phyloP scores from a whole-genome alignment of 371 early-diverging fungal genomes.

The Rhizomucor pusillus region DNA sequence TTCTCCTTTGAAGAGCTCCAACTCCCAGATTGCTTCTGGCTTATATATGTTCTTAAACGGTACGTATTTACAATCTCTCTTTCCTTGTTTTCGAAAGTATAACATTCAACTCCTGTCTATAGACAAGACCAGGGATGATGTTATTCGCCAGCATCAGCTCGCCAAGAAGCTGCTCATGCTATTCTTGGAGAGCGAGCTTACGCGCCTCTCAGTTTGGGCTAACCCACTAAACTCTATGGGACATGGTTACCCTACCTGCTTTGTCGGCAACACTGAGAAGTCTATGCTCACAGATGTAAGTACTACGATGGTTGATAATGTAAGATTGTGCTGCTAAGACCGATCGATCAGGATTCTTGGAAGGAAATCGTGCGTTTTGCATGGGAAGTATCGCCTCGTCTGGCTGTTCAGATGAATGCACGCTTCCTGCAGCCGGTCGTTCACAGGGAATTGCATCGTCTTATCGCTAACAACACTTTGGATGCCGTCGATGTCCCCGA shows the following conservation, averaged over 20 bases:
- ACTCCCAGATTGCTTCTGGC: slow-evolving; percentile 36
- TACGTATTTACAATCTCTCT: slow-evolving; percentile 15
- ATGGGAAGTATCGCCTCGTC: slow-evolving; percentile 75
- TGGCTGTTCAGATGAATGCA: slow-evolving; percentile 75
- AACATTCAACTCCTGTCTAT: slow-evolving; percentile 4
- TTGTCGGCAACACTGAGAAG: slow-evolving; percentile 44
- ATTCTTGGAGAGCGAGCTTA: slow-evolving; percentile 86
- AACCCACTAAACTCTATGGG: slow-evolving; percentile 62
- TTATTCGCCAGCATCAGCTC: slow-evolving; percentile 25
- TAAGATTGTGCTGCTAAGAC: background rate
- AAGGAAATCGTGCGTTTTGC: slow-evolving; percentile 71
- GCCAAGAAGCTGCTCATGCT: slow-evolving; percentile 63
- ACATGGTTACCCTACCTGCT: slow-evolving; percentile 38
- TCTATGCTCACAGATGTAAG: slow-evolving; percentile 49
- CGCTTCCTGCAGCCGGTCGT: slow-evolving; percentile 75
- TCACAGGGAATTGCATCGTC: slow-evolving; percentile 62
- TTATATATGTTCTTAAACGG: slow-evolving; percentile 45
- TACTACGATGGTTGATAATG: background rate
- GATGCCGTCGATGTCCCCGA: slow-evolving; percentile 74
- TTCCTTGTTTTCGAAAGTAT: background rate
- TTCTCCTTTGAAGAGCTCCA: slow-evolving; percentile 38
- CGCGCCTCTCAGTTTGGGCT: slow-evolving; percentile 79
- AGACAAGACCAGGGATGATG: slow-evolving; percentile 42
- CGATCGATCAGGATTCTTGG: slow-evolving; percentile 60
- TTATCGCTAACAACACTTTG: slow-evolving; percentile 64